Evolutionary conservation across 768 basidiomycete species (phyloP), one percentile per base, ranked within the genome.

Genomic region (Holtermannia corniformis): DNA sequence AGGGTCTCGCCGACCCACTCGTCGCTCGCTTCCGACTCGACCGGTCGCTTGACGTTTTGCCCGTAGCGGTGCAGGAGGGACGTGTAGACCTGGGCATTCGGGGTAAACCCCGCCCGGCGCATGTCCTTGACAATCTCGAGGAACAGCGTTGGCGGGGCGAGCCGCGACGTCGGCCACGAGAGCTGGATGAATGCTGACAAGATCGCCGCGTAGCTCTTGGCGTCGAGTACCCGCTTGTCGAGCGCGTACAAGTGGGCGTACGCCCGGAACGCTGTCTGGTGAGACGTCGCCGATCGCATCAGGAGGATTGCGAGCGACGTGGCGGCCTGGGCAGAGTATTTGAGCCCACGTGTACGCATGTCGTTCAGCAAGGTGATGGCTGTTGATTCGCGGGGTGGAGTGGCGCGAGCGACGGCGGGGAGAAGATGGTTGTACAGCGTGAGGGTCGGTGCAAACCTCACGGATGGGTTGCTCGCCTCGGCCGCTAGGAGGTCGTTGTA

Each of bases 81-180:
- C 21, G 81, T 82, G 64, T 89, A 87, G 11, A 84, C 78, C 47
- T 79, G 73, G 1, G 76, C 73, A 0, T 80, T 79, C 50, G 84
- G 75, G 10, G 75, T 73, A 49, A 82, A 72, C 20, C 85, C 84
- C 1, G 80, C 78, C 12, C 73, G 70, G 23, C 80, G 82, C 87
- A 92, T 91, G 72, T 90, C 87, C 32, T 77, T 78, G 52, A 89
- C 78, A 47, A 92, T 84, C 50, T 79, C 78, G 68, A 89, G 82
- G 70, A 86, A 87, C 50, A 81, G 76, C 55, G 75, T 71, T 46
- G 70, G 75, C 56, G 68, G 80, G 57, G 67, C 79, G 65, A 57
- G 76, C 22, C 75, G 61, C 16, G 72, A 65, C 20, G 77, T 66
- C 44, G 74, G 72, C 52, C 81, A 82, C 7, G 79, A 76, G 49